Evolutionary conservation across 345 rosid genomes (phyloP).

Genomic region (Gossypium ekmanianum): DNA sequence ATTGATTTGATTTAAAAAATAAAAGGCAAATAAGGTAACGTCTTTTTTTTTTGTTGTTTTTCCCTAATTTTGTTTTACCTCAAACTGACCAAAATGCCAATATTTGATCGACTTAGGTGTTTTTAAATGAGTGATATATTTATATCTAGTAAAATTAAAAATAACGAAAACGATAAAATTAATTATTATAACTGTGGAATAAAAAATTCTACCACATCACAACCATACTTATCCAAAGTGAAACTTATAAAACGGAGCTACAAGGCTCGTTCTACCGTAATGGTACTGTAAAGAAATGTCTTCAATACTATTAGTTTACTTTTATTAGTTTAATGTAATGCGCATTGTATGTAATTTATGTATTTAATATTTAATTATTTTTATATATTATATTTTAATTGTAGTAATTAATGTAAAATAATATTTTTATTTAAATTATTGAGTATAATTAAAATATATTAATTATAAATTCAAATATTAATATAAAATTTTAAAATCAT

Average conservation of each 20-base stretch:
- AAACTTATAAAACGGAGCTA: not conserved
- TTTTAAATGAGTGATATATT: rapidly evolving
- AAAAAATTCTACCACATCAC: rapidly evolving
- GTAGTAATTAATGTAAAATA: too few species aligned
- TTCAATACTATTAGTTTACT: too few species aligned
- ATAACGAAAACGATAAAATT: rapidly evolving
- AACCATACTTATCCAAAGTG: too few species aligned
- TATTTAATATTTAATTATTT: too few species aligned
- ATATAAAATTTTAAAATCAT: too few species aligned
- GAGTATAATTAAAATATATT: too few species aligned
- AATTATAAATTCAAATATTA: too few species aligned
- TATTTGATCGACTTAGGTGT: not conserved
- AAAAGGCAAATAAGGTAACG: not conserved
- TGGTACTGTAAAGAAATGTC: not conserved
- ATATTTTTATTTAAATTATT: too few species aligned
- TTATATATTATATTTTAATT: too few species aligned
- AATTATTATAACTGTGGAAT: rapidly evolving
- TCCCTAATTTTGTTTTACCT: not conserved
- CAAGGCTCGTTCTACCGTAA: not conserved
- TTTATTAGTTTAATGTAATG: too few species aligned
- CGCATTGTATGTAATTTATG: too few species aligned
- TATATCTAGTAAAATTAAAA: rapidly evolving
- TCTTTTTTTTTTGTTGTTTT: not conserved
- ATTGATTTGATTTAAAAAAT: not conserved
- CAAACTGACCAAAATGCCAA: not conserved